Percentiles rank a stretch among this genome's conserved stretches.
phyloP scores from a whole-genome alignment of 2,329 filamentous ascomycete species.

The Tolypocladium nubicola region DNA sequence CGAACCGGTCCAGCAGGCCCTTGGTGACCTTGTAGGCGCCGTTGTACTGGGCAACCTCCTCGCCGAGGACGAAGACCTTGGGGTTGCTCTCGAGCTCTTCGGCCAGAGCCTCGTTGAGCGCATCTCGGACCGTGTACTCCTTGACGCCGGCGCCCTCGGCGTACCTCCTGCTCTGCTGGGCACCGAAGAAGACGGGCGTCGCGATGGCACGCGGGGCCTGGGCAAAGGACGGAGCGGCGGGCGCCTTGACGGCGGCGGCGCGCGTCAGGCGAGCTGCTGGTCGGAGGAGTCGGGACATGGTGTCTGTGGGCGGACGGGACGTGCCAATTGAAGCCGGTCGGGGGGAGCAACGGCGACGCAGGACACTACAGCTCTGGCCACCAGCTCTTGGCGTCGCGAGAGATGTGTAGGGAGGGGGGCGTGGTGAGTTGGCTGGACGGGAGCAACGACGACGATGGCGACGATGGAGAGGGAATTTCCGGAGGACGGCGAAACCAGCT shows the following conservation, averaged over 20 bases:
- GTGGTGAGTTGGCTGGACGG: not conserved
- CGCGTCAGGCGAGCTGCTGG: slow-evolving; percentile 37
- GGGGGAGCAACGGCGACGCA: not conserved
- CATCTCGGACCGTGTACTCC: slow-evolving; percentile 94
- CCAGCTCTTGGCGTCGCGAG: slow-evolving; percentile 6
- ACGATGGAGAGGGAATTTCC: slow-evolving; percentile 10
- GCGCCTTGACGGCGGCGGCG: slow-evolving; percentile 20
- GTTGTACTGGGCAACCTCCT: slow-evolving; percentile 99
- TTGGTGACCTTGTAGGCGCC: slow-evolving; percentile 99
- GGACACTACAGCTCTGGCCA: slow-evolving; percentile 4
- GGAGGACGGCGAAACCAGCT: slow-evolving; percentile 8
- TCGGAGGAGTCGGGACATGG: slow-evolving; percentile 42
- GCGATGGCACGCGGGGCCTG: slow-evolving; percentile 20
- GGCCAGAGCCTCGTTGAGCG: slow-evolving; percentile 92
- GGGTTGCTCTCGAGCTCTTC: slow-evolving; percentile 92
- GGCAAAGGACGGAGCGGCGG: slow-evolving; percentile 24
- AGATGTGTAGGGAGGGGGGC: not conserved
- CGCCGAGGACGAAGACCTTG: slow-evolving; percentile 92
- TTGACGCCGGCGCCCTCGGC: slow-evolving; percentile 56
- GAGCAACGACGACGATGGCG: not conserved
- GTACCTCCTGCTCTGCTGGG: slow-evolving; percentile 41
- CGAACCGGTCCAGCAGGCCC: slow-evolving; percentile 92
- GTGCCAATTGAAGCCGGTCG: not conserved
- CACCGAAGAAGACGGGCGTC: slow-evolving; percentile 26
- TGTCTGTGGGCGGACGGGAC: slow-evolving; percentile 8